Percentiles rank a stretch among this genome's conserved stretches.
These are phyloP conservation scores for Colletotrichum aenigma DNA, from an alignment of 2,329 filamentous ascomycete species.

Conservation along the genomic window DNA sequence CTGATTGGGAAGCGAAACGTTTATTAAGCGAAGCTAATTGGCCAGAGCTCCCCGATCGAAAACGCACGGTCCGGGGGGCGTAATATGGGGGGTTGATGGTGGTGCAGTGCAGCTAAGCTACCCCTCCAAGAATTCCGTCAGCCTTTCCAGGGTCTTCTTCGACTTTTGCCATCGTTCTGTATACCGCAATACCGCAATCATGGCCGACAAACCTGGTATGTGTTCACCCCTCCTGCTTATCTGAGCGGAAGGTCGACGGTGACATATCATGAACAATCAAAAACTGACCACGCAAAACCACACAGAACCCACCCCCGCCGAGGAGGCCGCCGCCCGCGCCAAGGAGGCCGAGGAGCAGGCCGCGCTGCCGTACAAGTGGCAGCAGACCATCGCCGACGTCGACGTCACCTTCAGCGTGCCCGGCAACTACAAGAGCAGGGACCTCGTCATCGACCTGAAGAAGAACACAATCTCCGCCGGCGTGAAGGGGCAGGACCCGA, in stretches of 20 bases:
- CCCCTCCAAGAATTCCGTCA: slow-evolving; percentile 24
- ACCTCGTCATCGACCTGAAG: slow-evolving; percentile 83
- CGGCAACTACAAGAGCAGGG: slow-evolving; percentile 81
- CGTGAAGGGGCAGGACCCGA: slow-evolving; percentile 85
- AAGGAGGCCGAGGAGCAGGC: slow-evolving; percentile 88
- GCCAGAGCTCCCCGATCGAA: not conserved
- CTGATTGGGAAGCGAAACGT: not conserved
- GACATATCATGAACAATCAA: not conserved
- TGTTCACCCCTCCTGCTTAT: not conserved
- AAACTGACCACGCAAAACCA: not conserved
- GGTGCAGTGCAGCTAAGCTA: slow-evolving; percentile 13
- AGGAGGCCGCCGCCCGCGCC: slow-evolving; percentile 63
- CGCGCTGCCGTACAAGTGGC: slow-evolving; percentile 95
- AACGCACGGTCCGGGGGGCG: not conserved
- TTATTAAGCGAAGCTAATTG: slow-evolving; percentile 12
- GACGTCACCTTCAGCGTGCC: slow-evolving; percentile 81
- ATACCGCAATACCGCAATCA: slow-evolving; percentile 24
- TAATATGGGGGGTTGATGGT: not conserved
- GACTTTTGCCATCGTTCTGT: slow-evolving; percentile 18
- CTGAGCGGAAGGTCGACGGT: not conserved
- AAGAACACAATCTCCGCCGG: slow-evolving; percentile 79
- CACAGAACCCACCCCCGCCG: slow-evolving; percentile 58
- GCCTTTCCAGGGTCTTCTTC: slow-evolving; percentile 19
- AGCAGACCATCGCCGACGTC: slow-evolving; percentile 87
- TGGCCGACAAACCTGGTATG: slow-evolving; percentile 42